Conservation (phyloP, 768 basidiomycete genomes). For the Favolaschia claudopus region DNA sequence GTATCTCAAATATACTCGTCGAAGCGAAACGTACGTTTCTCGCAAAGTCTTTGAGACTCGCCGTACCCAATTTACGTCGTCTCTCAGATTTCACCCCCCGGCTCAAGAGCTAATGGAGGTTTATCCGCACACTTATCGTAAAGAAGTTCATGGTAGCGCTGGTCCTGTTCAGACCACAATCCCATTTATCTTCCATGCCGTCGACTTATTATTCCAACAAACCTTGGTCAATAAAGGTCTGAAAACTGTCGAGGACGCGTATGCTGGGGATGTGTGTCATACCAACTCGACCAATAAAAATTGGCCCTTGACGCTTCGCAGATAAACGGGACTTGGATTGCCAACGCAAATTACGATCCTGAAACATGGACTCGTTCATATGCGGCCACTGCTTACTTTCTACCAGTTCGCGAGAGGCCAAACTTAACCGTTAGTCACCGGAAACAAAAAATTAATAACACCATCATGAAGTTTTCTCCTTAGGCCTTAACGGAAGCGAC, state of each 20-base stretch:
- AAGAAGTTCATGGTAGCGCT: constrained; percentile 30
- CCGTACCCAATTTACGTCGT: neutral
- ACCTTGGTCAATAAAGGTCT: constrained; percentile 36
- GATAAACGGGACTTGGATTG: constrained; percentile 29
- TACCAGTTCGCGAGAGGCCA: constrained; percentile 9
- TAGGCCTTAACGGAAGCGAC: constrained; percentile 28
- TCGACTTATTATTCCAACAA: constrained; percentile 35
- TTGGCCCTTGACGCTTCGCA: constrained; percentile 26
- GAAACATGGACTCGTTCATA: constrained; percentile 36
- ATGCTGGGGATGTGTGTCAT: constrained; percentile 36
- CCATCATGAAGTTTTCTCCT: constrained; percentile 24
- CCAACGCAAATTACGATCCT: constrained; percentile 33
- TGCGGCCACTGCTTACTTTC: constrained; percentile 36
- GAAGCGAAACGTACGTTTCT: constrained; percentile 42
- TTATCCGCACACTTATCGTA: constrained; percentile 37
- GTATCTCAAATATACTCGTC: constrained; percentile 46
- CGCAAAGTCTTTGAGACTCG: neutral
- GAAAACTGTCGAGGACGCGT: constrained; percentile 35
- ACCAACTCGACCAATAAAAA: neutral
- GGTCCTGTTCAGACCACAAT: constrained; percentile 41
- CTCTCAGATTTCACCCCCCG: constrained; percentile 37
- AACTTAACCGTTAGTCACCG: constrained; percentile 28
- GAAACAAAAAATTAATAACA: constrained; percentile 31
- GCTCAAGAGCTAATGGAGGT: constrained; percentile 32
- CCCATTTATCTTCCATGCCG: constrained; percentile 33